Evolutionary conservation across 2,329 filamentous ascomycete genomes (phyloP).

Genomic region (Epichloe sibirici): DNA sequence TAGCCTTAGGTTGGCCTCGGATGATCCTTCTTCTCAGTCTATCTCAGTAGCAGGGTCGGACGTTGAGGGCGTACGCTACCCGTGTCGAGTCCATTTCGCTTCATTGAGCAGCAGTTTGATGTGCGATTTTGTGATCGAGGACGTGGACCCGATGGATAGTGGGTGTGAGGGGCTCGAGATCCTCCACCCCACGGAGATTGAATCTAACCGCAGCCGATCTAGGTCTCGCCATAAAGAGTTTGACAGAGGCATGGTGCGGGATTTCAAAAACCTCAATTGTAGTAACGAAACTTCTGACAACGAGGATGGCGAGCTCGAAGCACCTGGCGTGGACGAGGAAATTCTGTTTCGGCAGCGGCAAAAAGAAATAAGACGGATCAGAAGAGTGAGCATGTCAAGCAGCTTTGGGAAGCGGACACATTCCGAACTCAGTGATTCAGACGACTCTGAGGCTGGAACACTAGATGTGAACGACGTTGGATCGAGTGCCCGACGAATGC

Average conservation of each 20-base stretch:
- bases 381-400: conserved; percentile 38
- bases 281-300: conserved; percentile 25
- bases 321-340: conserved; percentile 22
- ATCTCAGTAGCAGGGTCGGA: not conserved
- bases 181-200: conserved; percentile 33
- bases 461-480: conserved; percentile 31
- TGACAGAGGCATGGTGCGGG: conserved; percentile 31
- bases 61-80: conserved; percentile 1
- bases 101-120: conserved; percentile 8
- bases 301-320: conserved; percentile 20
- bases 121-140: conserved; percentile 31
- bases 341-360: conserved; percentile 27
- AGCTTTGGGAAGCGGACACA: conserved; percentile 43
- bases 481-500: conserved; percentile 35
- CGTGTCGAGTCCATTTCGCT: conserved; percentile 8
- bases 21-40: not conserved
- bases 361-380: conserved; percentile 30
- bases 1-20: not conserved
- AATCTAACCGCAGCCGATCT: conserved; percentile 31
- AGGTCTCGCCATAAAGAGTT: conserved; percentile 26
- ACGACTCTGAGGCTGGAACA: conserved; percentile 26
- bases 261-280: conserved; percentile 34
- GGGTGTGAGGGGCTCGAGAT: conserved; percentile 30
- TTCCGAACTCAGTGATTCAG: conserved; percentile 40
- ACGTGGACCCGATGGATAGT: conserved; percentile 34